A percentile compares a stretch with the other conserved stretches of the same genome.
phyloP scores from a whole-genome alignment of 2,329 filamentous ascomycete species.

The Fusarium agapanthi region DNA sequence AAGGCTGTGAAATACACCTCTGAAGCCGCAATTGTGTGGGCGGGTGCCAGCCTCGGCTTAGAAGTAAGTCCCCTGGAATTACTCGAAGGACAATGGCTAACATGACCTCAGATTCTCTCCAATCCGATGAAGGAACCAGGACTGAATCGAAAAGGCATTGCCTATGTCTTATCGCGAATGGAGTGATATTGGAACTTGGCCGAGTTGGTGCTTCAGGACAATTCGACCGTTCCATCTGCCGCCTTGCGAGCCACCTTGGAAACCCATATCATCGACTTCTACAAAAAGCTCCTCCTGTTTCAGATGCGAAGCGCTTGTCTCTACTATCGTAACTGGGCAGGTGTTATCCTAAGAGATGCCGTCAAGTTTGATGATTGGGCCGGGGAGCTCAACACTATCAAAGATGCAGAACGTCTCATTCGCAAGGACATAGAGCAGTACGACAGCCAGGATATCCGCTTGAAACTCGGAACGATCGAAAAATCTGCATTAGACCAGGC shows the following conservation, averaged over 20 bases:
- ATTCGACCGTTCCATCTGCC: accelerated
- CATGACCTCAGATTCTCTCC: accelerated
- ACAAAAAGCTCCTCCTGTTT: accelerated
- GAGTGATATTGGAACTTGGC: background rate
- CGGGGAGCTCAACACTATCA: accelerated
- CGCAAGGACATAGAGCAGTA: background rate
- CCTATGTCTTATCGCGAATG: background rate
- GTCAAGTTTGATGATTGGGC: background rate
- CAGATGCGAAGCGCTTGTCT: background rate
- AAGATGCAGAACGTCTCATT: background rate
- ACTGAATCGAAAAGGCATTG: accelerated
- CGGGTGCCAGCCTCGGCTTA: background rate
- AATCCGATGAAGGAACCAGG: background rate
- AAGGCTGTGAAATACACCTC: background rate
- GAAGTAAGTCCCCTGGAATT: background rate
- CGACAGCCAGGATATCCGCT: accelerated
- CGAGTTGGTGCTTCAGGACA: accelerated
- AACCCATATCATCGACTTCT: accelerated
- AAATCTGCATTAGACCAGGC: accelerated
- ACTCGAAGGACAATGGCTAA: accelerated
- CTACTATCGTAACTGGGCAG: background rate
- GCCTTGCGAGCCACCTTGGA: background rate
- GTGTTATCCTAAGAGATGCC: accelerated
- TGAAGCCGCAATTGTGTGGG: background rate
- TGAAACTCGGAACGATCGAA: accelerated